Base-by-base conservation (phyloP, 2,329 filamentous ascomycete species). In the Curvularia sp. region DNA sequence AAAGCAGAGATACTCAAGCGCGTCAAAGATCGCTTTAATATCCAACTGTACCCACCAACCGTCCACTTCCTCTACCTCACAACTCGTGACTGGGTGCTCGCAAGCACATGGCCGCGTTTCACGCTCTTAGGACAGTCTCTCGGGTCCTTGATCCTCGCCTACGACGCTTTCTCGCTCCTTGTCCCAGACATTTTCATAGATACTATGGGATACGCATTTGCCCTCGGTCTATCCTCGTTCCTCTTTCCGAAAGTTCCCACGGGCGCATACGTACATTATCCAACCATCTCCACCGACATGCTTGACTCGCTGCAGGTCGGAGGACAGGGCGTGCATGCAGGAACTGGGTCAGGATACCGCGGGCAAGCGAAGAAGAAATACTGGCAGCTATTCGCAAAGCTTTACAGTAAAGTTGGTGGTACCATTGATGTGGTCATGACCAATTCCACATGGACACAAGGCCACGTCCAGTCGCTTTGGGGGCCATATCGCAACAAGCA, bases 201-300 rank as follows among this genome's bases (percentile, higher is more conserved):
- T 74, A 99, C 95, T 1, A 97, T 99, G 93, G 95, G 95, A 62
- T 99, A 97, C 72, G 93, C 94, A 26, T 99, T 98, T 74, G 86
- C 91, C 0, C 85, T 97, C 10, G 92, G 91, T 8, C 83, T 97
- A 3, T 90, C 85, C 77, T 95, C 93, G 73, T 85, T 90, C 63
- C 82, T 98, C 24, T 98, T 98, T 73, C 89, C 86, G 0, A 77
- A 80, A 35, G 85, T 97, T 1, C 91, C 94, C 0, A 97, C 93
- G 0, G 93, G 87, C 46, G 93, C 95, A 52, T 99, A 99, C 74
- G 93, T 98, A 1, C 95, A 99, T 79, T 99, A 98, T 75, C 95
- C 95, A 0, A 98, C 94, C 55, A 99, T 99, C 53, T 97, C 93
- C 3, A 99, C 93, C 50, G 95, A 99, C 72, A 99, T 99, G 95